Evolutionary conservation across 2,329 filamentous ascomycete genomes (phyloP).

Genomic region (Fusarium coffeatum): DNA sequence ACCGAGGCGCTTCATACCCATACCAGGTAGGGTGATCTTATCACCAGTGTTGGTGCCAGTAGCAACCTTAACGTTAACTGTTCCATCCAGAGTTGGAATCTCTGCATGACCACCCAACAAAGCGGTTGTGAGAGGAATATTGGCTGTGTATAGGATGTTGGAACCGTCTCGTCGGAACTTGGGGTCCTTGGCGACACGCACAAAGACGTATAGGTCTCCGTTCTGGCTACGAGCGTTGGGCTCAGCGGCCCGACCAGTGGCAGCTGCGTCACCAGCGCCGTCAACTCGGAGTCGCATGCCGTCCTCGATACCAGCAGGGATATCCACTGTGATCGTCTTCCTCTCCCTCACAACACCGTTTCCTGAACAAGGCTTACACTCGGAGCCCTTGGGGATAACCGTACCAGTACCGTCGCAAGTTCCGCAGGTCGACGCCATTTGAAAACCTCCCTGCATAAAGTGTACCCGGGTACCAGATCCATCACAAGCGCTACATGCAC

Average conservation of each 20-base stretch:
- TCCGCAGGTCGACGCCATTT: conserved; percentile 91
- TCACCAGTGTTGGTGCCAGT: conserved; percentile 95
- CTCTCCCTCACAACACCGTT: conserved; percentile 86
- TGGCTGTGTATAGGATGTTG: conserved; percentile 92
- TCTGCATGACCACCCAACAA: conserved; percentile 89
- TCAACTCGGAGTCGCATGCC: conserved; percentile 90
- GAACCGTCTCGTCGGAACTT: conserved; percentile 90
- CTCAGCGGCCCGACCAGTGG: conserved; percentile 76
- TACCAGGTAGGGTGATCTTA: conserved; percentile 85
- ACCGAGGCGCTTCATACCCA: conserved; percentile 91
- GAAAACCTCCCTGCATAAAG: conserved; percentile 91
- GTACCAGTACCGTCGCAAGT: conserved; percentile 83
- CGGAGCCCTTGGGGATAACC: conserved; percentile 79
- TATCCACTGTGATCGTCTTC: conserved; percentile 88
- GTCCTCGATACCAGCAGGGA: conserved; percentile 95
- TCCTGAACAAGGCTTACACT: conserved; percentile 83
- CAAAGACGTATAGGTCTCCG: conserved; percentile 91
- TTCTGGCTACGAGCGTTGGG: conserved; percentile 73
- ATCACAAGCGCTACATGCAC: conserved; percentile 81
- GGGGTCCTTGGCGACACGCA: conserved; percentile 87
- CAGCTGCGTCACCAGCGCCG: conserved; percentile 87
- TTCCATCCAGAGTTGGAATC: conserved; percentile 89
- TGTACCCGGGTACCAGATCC: conserved; percentile 90
- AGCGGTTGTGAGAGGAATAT: conserved; percentile 91
- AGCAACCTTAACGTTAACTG: conserved; percentile 89